Base-by-base conservation (phyloP, 2,329 filamentous ascomycete genomes). In the Tolypocladium paradoxum region DNA sequence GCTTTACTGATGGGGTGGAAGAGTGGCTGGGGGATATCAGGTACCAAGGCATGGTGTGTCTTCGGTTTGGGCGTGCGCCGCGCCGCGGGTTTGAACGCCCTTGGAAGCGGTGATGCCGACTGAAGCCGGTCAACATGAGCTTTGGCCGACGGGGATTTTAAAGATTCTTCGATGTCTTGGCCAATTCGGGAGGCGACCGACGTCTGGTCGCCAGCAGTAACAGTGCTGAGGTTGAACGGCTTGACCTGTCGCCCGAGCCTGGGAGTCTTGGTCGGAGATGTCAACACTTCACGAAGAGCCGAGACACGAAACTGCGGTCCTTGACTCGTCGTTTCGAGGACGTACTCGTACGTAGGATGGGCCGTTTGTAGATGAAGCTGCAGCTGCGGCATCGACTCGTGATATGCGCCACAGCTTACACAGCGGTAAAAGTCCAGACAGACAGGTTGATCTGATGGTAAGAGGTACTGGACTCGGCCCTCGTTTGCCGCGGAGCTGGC, bases 1-100 rank as follows among this genome's bases (percentile, higher is more conserved):
- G 73, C 72, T 60, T 80, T 81, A 66, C 76, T 82, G 12, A 82
- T 70, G 2, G 77, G 74, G 60, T 83, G 78, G 55, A 75, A 83
- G n/a, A 83, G 71, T 7, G 74, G 73, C 53, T 79, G 76, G 29
- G 71, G 73, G 9, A 72, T 78, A 5, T 73, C 63, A 8, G 78
- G 79, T 35, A 82, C 73, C 27, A 73, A 52, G 27, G 74, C 62
- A 58, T 68, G 71, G 18, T 24, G 50, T 2, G 34, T 53, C 46
- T 54, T 68, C 37, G 55, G 57, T 47, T 62, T 54, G 54, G 48
- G 56, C 29, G 16, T 24, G 48, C 54, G 54, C 52, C 48, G 48
- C 49, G 34, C 40, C 51, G 38, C 48, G 47, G 56, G 52, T 31
- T 57, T 57, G 20, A 55, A 43, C 16, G 55, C 48, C 49, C 55